Percentiles rank a stretch among this genome's conserved stretches.
Evolutionary conservation across 768 basidiomycete species (phyloP).

Genomic region (Flagelloscypha sp.): DNA sequence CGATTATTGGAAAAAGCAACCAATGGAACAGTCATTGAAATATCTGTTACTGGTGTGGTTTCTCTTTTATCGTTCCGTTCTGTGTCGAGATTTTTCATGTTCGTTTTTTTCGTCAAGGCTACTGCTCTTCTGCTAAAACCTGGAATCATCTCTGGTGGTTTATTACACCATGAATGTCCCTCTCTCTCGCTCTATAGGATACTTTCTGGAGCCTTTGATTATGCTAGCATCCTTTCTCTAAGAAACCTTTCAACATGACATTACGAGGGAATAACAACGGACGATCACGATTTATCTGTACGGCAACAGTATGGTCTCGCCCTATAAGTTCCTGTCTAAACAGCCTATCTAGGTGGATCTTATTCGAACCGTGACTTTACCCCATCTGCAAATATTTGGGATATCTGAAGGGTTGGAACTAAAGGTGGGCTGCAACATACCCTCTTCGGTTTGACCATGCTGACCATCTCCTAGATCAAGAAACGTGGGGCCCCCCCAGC

Average conservation of each 20-base stretch:
- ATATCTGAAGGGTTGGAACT: conserved; percentile 87
- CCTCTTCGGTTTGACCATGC: conserved; percentile 3
- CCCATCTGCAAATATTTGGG: conserved; percentile 85
- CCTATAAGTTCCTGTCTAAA: conserved; percentile 4
- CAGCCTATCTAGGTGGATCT: conserved; percentile 63
- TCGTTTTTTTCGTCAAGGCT: no score
- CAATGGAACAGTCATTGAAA: conserved; percentile 92
- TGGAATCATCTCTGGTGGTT: conserved; percentile 82
- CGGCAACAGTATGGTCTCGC: conserved; percentile 18
- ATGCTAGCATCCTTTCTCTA: conserved; percentile 91
- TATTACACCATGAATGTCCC: conserved; percentile 82
- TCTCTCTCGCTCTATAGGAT: conserved; percentile 81
- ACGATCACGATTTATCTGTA: conserved; percentile 87
- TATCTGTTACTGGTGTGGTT: conserved; percentile 81
- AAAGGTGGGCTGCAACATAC: conserved; percentile 41
- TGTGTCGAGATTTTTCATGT: no score
- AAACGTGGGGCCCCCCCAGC: conserved; percentile 86
- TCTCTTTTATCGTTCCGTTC: conserved; percentile 1
- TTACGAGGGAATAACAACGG: conserved; percentile 87
- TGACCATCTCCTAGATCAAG: conserved; percentile 56
- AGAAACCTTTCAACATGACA: conserved; percentile 74
- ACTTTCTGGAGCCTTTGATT: conserved; percentile 85
- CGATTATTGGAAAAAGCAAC: conserved; percentile 84
- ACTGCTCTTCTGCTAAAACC: conserved; percentile 90
- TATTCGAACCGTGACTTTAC: conserved; percentile 82